Evolutionary conservation across 768 basidiomycete genomes (phyloP).

Genomic region (Serendipita sp.): DNA sequence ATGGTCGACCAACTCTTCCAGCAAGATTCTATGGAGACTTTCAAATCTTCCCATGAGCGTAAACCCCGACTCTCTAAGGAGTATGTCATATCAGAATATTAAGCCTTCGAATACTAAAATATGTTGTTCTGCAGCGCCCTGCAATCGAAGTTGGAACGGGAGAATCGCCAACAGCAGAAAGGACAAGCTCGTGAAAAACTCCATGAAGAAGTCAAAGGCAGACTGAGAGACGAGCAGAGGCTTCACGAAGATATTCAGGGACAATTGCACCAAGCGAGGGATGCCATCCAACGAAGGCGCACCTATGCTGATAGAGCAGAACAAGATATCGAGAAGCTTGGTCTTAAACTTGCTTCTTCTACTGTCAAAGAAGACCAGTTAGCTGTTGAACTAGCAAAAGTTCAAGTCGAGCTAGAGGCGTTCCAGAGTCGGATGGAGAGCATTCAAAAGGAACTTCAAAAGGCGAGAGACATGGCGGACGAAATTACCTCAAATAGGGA

Average conservation of each 20-base stretch:
- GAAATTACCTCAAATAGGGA: background rate
- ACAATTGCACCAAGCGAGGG: background rate
- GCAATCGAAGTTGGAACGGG: background rate
- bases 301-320: background rate
- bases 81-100: background rate
- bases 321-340: background rate
- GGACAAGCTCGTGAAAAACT: background rate
- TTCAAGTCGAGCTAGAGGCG: background rate
- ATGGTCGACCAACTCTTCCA: background rate
- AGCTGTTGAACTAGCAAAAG: background rate
- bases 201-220: background rate
- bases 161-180: background rate
- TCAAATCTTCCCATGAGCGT: background rate
- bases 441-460: background rate
- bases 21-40: conserved; percentile 4
- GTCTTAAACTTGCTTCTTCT: background rate
- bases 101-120: background rate
- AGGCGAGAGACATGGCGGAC: background rate
- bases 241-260: background rate
- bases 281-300: background rate
- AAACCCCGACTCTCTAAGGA: background rate
- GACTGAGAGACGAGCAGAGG: background rate
- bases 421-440: background rate
- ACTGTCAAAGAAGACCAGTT: background rate
- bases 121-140: background rate